phyloP scores from a whole-genome alignment of 768 basidiomycete genomes.

The Collybia sp. region DNA sequence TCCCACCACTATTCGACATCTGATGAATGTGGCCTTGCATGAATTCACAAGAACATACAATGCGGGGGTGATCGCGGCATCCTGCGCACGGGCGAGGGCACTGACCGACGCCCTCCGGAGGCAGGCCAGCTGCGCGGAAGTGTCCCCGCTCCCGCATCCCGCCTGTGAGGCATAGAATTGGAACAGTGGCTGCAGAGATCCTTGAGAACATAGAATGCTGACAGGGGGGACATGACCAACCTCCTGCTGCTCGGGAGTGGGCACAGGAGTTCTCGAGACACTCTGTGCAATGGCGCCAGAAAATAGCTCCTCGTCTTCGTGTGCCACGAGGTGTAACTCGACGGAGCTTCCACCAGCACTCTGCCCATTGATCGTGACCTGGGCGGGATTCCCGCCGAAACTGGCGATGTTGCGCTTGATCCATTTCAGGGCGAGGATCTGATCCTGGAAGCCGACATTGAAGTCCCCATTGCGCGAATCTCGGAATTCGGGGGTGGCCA shows the following conservation, averaged over 20 bases:
- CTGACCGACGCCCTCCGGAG: slow-evolving; percentile 46
- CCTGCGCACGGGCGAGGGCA: slow-evolving; percentile 50
- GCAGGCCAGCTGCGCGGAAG: slow-evolving; percentile 35
- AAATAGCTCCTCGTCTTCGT: slow-evolving; percentile 38
- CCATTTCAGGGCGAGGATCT: slow-evolving; percentile 61
- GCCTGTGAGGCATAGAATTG: slow-evolving; percentile 44
- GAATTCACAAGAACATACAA: slow-evolving; percentile 29
- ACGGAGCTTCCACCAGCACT: slow-evolving; percentile 55
- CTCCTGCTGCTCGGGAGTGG: slow-evolving; percentile 45
- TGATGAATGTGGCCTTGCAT: slow-evolving; percentile 1
- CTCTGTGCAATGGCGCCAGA: slow-evolving; percentile 58
- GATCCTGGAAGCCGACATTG: slow-evolving; percentile 56
- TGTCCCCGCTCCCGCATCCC: slow-evolving; percentile 39
- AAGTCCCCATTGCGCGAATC: slow-evolving; percentile 37
- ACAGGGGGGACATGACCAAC: slow-evolving; percentile 22
- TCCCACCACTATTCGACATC: slow-evolving; percentile 27
- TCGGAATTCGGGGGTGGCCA: slow-evolving; percentile 42
- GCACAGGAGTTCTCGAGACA: slow-evolving; percentile 47
- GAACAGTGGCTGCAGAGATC: slow-evolving; percentile 40
- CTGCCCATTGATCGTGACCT: slow-evolving; percentile 59
- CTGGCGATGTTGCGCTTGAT: slow-evolving; percentile 52
- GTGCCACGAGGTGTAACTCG: slow-evolving; percentile 53
- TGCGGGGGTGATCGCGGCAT: slow-evolving; percentile 30
- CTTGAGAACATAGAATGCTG: background rate
- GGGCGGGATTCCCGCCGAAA: slow-evolving; percentile 59